Percentiles rank a stretch among this genome's conserved stretches.
Conservation (phyloP, 176 grass and related monocot genomes). For the Luzula sylvatica region DNA sequence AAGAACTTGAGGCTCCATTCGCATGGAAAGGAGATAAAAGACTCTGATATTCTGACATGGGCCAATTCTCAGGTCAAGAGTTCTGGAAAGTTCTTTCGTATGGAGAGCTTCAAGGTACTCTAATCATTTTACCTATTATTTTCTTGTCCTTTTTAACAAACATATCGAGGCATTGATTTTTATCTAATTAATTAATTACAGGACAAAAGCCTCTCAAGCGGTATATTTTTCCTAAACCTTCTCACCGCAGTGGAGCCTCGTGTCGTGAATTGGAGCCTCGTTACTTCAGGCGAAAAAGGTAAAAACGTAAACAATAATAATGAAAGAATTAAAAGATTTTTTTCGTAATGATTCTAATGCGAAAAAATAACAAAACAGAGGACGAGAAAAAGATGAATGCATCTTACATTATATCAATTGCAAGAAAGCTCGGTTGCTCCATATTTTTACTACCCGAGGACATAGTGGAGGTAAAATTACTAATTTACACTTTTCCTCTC, state of each 20-base stretch:
- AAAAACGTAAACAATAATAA: not conserved
- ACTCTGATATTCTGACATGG: conserved; percentile 84
- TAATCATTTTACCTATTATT: not conserved
- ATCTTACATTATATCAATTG: conserved; percentile 92
- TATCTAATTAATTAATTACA: conserved; percentile 24
- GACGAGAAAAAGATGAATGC: conserved; percentile 98
- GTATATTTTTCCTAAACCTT: conserved; percentile 86
- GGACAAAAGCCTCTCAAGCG: conserved; percentile 94
- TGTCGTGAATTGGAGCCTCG: conserved; percentile 91
- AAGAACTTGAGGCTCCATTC: conserved; percentile 89
- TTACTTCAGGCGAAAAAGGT: conserved; percentile 90
- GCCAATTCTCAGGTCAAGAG: conserved; percentile 83
- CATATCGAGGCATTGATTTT: no score
- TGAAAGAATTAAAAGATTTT: conserved; percentile 10
- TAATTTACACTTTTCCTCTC: not conserved
- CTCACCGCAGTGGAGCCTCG: conserved; percentile 68
- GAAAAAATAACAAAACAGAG: conserved; percentile 34
- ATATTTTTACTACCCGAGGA: conserved; percentile 97
- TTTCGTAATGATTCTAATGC: not conserved
- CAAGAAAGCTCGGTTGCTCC: conserved; percentile 96
- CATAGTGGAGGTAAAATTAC: conserved; percentile 60
- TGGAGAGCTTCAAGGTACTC: conserved; percentile 91
- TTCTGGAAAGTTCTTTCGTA: conserved; percentile 67
- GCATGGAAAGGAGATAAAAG: conserved; percentile 79
- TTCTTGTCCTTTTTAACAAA: not conserved